Conservation (phyloP, 1,284 basidiomycete genomes). For the Apiotrichum domesticum region DNA sequence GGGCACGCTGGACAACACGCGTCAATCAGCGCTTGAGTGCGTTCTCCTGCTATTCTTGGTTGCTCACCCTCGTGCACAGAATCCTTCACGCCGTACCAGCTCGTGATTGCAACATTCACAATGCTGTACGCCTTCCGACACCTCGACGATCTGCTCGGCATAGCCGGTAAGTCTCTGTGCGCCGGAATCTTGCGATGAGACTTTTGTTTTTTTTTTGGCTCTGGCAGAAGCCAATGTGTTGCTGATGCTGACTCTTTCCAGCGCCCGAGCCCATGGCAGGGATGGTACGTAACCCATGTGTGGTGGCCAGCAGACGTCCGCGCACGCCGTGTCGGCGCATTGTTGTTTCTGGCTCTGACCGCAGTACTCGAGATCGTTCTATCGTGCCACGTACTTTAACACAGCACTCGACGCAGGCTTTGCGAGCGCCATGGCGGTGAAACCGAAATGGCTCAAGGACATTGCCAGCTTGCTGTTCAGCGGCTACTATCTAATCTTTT, state of each 20-base stretch:
- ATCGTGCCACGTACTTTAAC: conserved; percentile 92
- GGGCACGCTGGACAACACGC: conserved; percentile 34
- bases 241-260: conserved; percentile 33
- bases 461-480: conserved; percentile 78
- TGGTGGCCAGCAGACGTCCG: no score
- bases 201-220: not conserved
- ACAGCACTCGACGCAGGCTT: conserved; percentile 96
- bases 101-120: conserved; percentile 79
- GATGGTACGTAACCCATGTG: conserved; percentile 55
- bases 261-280: conserved; percentile 89
- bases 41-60: conserved; percentile 58
- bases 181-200: not conserved
- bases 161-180: conserved; percentile 58
- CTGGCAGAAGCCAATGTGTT: not conserved
- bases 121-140: conserved; percentile 77
- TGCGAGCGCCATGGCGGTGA: conserved; percentile 86
- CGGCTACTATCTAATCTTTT: conserved; percentile 87
- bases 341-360: not conserved
- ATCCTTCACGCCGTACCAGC: conserved; percentile 89
- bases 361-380: conserved; percentile 86
- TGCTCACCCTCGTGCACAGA: conserved; percentile 48
- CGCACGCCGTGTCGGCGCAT: not conserved
- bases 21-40: conserved; percentile 42
- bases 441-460: conserved; percentile 87
- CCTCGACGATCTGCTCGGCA: conserved; percentile 77